Evolutionary conservation across 1,284 basidiomycete genomes (phyloP).

Genomic region (Ustilago crameri): DNA sequence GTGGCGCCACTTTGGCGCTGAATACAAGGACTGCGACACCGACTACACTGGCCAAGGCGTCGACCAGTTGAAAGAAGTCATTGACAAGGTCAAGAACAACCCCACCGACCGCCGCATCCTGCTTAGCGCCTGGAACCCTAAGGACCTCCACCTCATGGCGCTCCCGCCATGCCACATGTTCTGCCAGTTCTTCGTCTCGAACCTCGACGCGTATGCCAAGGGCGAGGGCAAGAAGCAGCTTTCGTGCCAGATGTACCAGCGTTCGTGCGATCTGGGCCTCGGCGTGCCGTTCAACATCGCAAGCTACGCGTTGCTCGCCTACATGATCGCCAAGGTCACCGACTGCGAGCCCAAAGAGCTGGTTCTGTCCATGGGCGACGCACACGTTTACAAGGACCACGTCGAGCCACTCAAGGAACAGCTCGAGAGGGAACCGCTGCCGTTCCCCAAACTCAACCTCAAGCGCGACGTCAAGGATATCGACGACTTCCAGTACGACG

Average conservation of each 20-base stretch:
- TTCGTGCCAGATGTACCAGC: conserved; percentile 96
- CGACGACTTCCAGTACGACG: conserved; percentile 82
- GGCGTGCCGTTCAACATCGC: conserved; percentile 97
- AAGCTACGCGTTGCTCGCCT: conserved; percentile 92
- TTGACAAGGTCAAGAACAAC: conserved; percentile 89
- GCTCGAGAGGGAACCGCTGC: conserved; percentile 79
- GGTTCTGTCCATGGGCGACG: conserved; percentile 90
- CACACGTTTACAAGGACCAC: conserved; percentile 95
- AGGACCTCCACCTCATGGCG: conserved; percentile 91
- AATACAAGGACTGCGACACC: conserved; percentile 82
- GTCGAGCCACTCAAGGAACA: conserved; percentile 85
- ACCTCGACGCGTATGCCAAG: conserved; percentile 68
- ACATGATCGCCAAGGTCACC: conserved; percentile 94
- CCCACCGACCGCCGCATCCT: conserved; percentile 97
- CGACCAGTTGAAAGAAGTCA: conserved; percentile 89
- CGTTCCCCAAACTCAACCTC: conserved; percentile 85
- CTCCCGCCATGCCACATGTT: conserved; percentile 98
- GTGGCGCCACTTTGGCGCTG: conserved; percentile 96
- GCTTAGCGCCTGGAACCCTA: conserved; percentile 95
- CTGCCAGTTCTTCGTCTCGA: conserved; percentile 92
- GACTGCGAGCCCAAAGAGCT: conserved; percentile 86
- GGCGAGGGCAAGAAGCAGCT: conserved; percentile 69
- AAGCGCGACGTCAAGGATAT: conserved; percentile 75
- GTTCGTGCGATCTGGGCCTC: conserved; percentile 94
- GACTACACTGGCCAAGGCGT: conserved; percentile 87